Evolutionary conservation across 176 grass and related monocot genomes (phyloP).

Genomic region (Juncus effusus): DNA sequence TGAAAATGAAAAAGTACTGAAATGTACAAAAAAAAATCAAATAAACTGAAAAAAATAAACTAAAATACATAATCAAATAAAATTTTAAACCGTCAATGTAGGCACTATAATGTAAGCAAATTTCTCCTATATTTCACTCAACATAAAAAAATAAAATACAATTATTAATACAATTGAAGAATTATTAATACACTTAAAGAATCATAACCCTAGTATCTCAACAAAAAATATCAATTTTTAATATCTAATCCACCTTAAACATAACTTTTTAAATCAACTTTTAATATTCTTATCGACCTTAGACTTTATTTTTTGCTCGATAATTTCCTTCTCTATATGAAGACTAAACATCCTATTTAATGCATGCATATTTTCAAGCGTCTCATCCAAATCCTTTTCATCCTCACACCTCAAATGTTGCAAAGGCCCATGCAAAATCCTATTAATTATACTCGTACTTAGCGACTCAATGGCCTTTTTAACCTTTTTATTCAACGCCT

Average conservation of each 20-base stretch:
- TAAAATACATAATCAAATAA: no score
- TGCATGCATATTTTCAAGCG: constrained; percentile 81
- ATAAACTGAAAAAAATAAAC: no score
- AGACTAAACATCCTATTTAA: constrained; percentile 89
- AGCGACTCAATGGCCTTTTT: constrained; percentile 69
- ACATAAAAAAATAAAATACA: no score
- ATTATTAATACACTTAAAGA: neutral
- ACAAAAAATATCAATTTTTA: constrained; percentile 9
- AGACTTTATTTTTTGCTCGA: constrained; percentile 87
- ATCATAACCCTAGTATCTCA: constrained; percentile 4
- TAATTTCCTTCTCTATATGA: constrained; percentile 60
- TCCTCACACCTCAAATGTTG: constrained; percentile 82
- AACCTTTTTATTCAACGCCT: constrained; percentile 59
- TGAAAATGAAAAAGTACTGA: no score
- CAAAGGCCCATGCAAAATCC: constrained; percentile 75
- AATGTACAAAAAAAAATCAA: no score
- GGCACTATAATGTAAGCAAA: no score
- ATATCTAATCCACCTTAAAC: constrained; percentile 69
- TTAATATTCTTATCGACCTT: constrained; percentile 65
- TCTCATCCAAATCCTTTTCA: constrained; percentile 65
- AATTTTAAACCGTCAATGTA: no score
- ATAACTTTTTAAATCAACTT: constrained; percentile 62
- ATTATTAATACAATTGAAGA: no score
- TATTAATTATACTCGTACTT: constrained; percentile 75
- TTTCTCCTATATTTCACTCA: no score